Evolutionary conservation across 495 filamentous ascomycete species (phyloP).

Genomic region (Choiromyces venosus): DNA sequence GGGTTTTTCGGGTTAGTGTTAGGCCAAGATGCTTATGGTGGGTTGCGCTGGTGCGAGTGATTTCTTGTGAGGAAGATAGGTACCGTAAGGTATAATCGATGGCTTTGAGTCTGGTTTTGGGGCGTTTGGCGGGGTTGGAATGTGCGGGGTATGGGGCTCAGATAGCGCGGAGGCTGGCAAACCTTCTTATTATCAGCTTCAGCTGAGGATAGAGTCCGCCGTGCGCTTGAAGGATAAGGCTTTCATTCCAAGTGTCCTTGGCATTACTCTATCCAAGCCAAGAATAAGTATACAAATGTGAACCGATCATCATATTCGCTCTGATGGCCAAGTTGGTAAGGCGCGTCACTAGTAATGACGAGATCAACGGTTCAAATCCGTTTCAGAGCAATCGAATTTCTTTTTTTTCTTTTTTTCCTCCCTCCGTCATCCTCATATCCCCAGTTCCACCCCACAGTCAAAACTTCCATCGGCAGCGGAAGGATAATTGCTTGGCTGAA

Average conservation of each 20-base stretch:
- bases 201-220: not conserved
- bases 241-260: not conserved
- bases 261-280: not conserved
- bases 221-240: not conserved
- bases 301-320: not conserved
- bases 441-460: not conserved
- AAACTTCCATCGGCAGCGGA: not conserved
- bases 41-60: not conserved
- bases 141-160: too few species aligned
- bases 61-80: not conserved
- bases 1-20: too few species aligned
- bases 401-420: not conserved
- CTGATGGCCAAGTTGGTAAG: constrained; percentile 18
- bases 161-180: not conserved
- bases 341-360: constrained; percentile 10
- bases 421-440: not conserved
- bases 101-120: not conserved
- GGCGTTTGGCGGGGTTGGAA: not conserved
- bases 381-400: not conserved
- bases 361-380: constrained; percentile 5
- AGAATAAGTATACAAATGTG: not conserved
- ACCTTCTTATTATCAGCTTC: not conserved
- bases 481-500: not conserved
- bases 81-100: not conserved
- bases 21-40: too few species aligned